A percentile compares a stretch with the other conserved stretches of the same genome.
These are phyloP conservation scores for Russula earlei DNA, from an alignment of 768 basidiomycete species.

Conservation along the genomic window DNA sequence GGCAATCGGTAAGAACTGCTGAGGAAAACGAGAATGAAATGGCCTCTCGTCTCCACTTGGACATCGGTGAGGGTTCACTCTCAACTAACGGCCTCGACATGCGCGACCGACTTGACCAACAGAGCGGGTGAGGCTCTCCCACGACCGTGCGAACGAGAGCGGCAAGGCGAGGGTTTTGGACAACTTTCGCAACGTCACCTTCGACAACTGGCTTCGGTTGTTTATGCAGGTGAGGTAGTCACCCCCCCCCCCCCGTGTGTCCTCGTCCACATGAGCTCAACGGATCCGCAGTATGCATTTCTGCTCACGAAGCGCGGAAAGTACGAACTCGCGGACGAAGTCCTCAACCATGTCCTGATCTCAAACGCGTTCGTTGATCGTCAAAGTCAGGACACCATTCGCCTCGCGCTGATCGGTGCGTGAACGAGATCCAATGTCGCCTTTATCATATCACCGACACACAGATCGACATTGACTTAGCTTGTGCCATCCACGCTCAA, in stretches of 20 bases:
- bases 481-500: conserved; percentile 57
- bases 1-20: conserved; percentile 26
- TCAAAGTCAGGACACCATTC: conserved; percentile 57
- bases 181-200: conserved; percentile 71
- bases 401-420: conserved; percentile 70
- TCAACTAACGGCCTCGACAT: too few species aligned
- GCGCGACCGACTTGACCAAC: neutral
- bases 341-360: conserved; percentile 62
- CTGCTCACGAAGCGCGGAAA: conserved; percentile 53
- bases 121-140: conserved; percentile 51
- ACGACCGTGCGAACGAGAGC: conserved; percentile 37
- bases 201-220: conserved; percentile 77
- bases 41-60: conserved; percentile 66
- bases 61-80: conserved; percentile 44
- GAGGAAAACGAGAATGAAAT: conserved; percentile 64
- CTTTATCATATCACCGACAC: neutral
- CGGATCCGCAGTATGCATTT: conserved; percentile 58
- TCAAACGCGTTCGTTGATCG: conserved; percentile 66
- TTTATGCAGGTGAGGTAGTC: conserved; percentile 65
- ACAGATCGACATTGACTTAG: conserved; percentile 38
- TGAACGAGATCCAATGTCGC: neutral
- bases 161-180: conserved; percentile 40
- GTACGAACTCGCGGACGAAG: conserved; percentile 59
- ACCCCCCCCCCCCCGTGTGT: neutral
- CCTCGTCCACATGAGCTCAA: neutral